A percentile compares a stretch with the other conserved stretches of the same genome.
These are phyloP conservation scores for Castanea mollissima DNA, from an alignment of 306 rosid species.

Conservation along the genomic window DNA sequence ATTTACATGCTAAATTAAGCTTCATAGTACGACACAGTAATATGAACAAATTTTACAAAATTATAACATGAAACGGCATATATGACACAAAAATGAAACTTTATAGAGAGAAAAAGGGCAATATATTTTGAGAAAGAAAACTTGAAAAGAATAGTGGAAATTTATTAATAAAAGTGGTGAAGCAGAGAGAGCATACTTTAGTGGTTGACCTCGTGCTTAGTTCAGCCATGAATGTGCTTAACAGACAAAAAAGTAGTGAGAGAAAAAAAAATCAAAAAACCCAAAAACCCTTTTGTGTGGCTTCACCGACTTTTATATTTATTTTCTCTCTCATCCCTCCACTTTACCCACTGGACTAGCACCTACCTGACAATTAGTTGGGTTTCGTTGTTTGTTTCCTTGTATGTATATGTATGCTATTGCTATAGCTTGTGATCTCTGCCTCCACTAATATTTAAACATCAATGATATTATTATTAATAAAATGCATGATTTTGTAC, in stretches of 20 bases:
- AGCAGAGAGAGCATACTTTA: conserved; percentile 36
- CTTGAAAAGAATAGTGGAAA: background rate
- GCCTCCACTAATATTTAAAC: conserved; percentile 31
- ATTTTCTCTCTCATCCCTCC: conserved; percentile 9
- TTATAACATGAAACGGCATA: too few species aligned
- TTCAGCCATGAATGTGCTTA: conserved; percentile 45
- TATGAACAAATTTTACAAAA: too few species aligned
- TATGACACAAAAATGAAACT: accelerated
- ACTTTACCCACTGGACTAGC: conserved; percentile 18
- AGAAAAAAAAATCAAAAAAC: background rate
- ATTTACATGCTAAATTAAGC: background rate
- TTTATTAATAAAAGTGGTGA: background rate
- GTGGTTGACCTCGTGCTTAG: conserved; percentile 73
- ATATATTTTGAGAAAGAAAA: background rate
- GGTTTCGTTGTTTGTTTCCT: conserved; percentile 38
- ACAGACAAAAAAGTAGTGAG: conserved; percentile 26
- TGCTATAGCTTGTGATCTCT: conserved; percentile 32
- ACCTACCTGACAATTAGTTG: conserved; percentile 37
- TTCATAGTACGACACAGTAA: background rate
- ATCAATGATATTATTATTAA: conserved; percentile 32
- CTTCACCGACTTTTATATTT: conserved; percentile 28
- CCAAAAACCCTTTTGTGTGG: conserved; percentile 4
- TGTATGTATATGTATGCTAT: conserved; percentile 20
- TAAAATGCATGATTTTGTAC: conserved; percentile 40
- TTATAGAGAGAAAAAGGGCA: background rate